phyloP scores from a whole-genome alignment of 2,329 filamentous ascomycete genomes.

The Phaeosphaeriaceae sp. region DNA sequence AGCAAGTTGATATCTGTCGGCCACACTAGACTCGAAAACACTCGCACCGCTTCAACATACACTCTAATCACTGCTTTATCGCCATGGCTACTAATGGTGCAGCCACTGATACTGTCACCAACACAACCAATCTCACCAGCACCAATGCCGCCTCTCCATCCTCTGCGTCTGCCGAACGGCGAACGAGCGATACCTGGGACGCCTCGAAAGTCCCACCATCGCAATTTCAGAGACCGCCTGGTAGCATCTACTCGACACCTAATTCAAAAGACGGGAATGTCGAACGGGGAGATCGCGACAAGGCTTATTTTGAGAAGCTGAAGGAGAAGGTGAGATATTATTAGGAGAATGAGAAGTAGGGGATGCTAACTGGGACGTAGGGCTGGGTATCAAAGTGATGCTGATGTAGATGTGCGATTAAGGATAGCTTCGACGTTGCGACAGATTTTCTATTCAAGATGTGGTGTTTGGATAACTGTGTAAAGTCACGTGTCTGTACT shows the following conservation, averaged over 20 bases:
- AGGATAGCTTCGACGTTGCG: too few species aligned
- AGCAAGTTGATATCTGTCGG: too few species aligned
- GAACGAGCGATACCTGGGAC: conserved; percentile 56
- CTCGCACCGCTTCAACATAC: too few species aligned
- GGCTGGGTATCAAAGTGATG: too few species aligned
- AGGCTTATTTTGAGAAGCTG: conserved; percentile 63
- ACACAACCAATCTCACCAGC: neutral
- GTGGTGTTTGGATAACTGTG: too few species aligned
- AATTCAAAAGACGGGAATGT: conserved; percentile 69
- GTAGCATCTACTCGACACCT: conserved; percentile 71
- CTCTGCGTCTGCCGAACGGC: conserved; percentile 30
- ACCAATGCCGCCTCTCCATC: neutral
- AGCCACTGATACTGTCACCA: neutral
- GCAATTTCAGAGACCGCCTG: conserved; percentile 72
- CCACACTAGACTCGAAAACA: too few species aligned
- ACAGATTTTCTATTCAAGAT: too few species aligned
- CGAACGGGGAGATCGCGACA: conserved; percentile 56
- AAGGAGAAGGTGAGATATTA: conserved; percentile 54
- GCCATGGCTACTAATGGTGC: neutral
- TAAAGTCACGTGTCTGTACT: too few species aligned
- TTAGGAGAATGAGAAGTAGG: too few species aligned
- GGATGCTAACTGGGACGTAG: too few species aligned
- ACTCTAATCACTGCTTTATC: too few species aligned
- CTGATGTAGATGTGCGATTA: too few species aligned
- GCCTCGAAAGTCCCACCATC: conserved; percentile 71